Base-by-base conservation (phyloP, 2,329 filamentous ascomycete species). In the Colletotrichum spaethianum region DNA sequence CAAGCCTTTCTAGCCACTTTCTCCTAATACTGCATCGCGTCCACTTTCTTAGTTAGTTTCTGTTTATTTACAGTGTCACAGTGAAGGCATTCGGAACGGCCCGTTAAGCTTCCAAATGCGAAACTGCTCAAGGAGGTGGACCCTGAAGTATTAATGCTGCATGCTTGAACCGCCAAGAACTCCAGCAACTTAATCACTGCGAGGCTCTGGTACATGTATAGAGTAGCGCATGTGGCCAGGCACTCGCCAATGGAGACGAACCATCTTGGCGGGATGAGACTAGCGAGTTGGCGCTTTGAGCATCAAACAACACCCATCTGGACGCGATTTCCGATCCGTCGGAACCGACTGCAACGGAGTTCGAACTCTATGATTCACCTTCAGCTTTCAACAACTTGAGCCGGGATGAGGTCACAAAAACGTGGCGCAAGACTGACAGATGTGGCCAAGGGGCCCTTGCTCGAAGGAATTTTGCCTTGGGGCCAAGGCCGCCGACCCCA, bases 31-130 rank as follows among this genome's bases (percentile, higher is more conserved):
- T 60, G 14, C 26, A 31, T 8, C 23, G 8, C 46, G 8, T 28
- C 7, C 23, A 31, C 11, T 8, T 42, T 5, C 23, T 8, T 4
- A 31, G 2, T 14, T n/a, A 46, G 16, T 48, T 16, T 23, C n/a
- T 20, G 8, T 26, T 12, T 55, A 44, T 33, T 33, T 23, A 55
- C 46, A 60, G 59, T 28, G 44, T 23, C 23, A 40, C n/a, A 48
- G 26, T 52, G 65, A 72, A 44, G 44, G 52, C 53, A 69, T 68
- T 63, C 69, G 69, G 69, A 63, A 69, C 69, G 69, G 65, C 7
- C 69, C 65, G 69, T 72, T 63, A 60, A 48, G 59, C 64, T 72
- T 56, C 57, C 23, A 20, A 28, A n/a, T 9, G 28, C 69, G 69
- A 72, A 69, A 63, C 69, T 12, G 18, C 18, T 3, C 16, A 44